Percentiles rank a stretch among this genome's conserved stretches.
These are phyloP conservation scores for Ensete ventricosum DNA, from an alignment of 176 grass and related monocot genomes.

Conservation along the genomic window DNA sequence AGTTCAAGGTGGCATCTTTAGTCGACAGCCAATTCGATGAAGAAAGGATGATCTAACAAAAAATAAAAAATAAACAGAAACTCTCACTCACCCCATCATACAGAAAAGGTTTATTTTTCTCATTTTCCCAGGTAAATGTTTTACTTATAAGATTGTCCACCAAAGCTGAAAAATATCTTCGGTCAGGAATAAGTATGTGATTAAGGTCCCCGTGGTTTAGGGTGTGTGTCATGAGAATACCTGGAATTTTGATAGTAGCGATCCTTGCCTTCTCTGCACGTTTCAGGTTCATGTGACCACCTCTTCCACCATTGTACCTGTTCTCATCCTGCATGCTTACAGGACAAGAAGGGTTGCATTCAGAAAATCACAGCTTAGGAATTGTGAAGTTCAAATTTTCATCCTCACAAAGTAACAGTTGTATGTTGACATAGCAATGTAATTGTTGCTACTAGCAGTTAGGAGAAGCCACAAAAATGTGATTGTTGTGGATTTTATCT, in stretches of 20 bases:
- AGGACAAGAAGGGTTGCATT: background rate
- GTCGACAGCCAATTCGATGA: background rate
- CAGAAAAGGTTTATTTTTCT: conserved; percentile 64
- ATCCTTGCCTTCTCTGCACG: conserved; percentile 80
- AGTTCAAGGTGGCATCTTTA: background rate
- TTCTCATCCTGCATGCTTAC: conserved; percentile 51
- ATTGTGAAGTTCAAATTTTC: too few relatives aligned
- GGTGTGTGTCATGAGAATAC: conserved; percentile 21
- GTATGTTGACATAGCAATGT: too few relatives aligned
- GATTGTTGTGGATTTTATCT: background rate
- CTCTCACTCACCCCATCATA: conserved; percentile 70
- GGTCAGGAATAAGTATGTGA: background rate
- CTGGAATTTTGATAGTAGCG: conserved; percentile 76
- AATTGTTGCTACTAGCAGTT: too few relatives aligned
- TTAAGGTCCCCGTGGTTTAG: background rate
- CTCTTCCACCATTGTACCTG: conserved; percentile 79
- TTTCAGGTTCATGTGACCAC: conserved; percentile 80
- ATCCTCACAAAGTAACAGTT: too few relatives aligned
- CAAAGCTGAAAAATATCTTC: conserved; percentile 42
- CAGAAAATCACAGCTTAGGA: background rate
- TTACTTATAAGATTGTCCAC: conserved; percentile 57
- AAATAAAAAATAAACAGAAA: conserved; percentile 5
- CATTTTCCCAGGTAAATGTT: conserved; percentile 83
- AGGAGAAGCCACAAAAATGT: background rate
- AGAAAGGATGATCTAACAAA: background rate